A percentile compares a stretch with the other conserved stretches of the same genome.
Conservation (phyloP, 108 stramenopile genomes). For the Schizochytrium sp. region DNA sequence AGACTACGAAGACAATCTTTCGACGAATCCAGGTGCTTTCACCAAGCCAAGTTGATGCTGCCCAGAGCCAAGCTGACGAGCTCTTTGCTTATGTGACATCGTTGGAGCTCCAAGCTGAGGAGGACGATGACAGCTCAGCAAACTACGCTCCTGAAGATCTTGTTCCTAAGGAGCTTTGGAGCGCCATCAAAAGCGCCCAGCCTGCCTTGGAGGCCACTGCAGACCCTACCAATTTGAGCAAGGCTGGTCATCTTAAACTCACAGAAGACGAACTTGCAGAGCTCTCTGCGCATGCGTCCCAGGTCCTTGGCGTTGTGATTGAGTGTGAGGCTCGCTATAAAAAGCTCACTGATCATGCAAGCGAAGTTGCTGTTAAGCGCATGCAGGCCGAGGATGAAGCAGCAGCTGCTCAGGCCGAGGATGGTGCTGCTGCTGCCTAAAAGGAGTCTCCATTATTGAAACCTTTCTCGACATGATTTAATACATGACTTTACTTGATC, state of each 20-base stretch:
- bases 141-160: neutral
- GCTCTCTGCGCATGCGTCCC: neutral
- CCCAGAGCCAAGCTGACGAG: neutral
- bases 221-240: neutral
- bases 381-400: no score
- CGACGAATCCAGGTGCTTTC: neutral
- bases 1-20: neutral
- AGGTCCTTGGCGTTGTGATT: conserved; percentile 1
- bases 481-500: no score
- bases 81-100: neutral
- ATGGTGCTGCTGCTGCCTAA: no score
- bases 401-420: no score
- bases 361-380: no score
- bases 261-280: neutral
- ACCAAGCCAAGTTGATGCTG: neutral
- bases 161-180: conserved; percentile 62
- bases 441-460: no score
- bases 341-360: no score
- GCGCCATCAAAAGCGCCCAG: conserved; percentile 74
- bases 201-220: conserved; percentile 86
- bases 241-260: neutral
- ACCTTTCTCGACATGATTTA: no score
- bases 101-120: neutral
- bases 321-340: neutral
- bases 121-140: neutral